Conservation (phyloP, 805 yeast species). For the Dipodascus geniculatus region DNA sequence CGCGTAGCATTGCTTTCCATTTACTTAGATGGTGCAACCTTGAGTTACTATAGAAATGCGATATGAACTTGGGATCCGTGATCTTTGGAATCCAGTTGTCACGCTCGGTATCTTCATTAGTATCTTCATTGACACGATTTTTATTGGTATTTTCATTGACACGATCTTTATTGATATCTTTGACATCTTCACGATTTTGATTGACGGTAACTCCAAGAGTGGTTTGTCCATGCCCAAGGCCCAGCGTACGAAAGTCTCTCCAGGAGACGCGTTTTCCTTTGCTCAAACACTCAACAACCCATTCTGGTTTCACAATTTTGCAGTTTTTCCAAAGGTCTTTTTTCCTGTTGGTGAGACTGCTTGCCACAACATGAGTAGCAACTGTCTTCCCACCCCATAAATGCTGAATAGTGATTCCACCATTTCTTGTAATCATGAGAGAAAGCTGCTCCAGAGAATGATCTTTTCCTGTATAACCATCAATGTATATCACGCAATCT, state of each 20-base stretch:
- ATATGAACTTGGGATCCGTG: conserved; percentile 63
- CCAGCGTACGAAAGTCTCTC: conserved; percentile 49
- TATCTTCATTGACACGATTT: not conserved
- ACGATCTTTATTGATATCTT: not conserved
- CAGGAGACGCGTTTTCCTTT: conserved; percentile 44
- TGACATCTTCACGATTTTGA: not conserved
- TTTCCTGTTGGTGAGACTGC: conserved; percentile 67
- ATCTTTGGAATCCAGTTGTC: conserved; percentile 43
- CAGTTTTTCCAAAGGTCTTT: conserved; percentile 48
- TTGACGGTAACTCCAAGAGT: not conserved
- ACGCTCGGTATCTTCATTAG: not conserved
- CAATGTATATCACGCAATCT: conserved; percentile 63
- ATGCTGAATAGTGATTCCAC: conserved; percentile 66
- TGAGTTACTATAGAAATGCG: conserved; percentile 65
- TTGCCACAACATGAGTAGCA: conserved; percentile 80
- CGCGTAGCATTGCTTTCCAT: conserved; percentile 50
- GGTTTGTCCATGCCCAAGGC: conserved; percentile 10
- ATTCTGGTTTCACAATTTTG: conserved; percentile 69
- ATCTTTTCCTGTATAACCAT: conserved; percentile 56
- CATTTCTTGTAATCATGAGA: conserved; percentile 57
- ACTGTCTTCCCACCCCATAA: conserved; percentile 50
- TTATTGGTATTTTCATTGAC: not conserved
- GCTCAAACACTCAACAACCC: conserved; percentile 63
- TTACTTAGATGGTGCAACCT: conserved; percentile 79
- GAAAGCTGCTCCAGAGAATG: conserved; percentile 73